Evolutionary conservation across 2,329 filamentous ascomycete species (phyloP), one percentile per base, ranked within the genome.

Genomic region (Stemphylium beticola): DNA sequence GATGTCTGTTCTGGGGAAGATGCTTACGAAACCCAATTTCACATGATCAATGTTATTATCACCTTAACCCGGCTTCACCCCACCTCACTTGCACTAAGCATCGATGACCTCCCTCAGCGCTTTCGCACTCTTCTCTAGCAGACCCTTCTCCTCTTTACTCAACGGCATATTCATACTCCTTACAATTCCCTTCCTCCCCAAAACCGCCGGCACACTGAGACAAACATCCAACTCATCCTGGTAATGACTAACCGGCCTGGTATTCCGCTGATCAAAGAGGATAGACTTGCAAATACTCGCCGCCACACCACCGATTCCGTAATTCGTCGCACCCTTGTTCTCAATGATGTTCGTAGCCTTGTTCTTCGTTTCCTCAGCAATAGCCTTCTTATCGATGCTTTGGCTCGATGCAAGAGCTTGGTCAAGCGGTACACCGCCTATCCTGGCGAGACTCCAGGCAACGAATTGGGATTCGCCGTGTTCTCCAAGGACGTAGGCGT

Each of bases 271-370:
- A 20, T 65, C 64, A 1, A 46, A 56, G 2, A 66, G 11, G 1
- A 66, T 52, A 6, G 45, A 55, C 34, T 56, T 62, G 18, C 62
- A 65, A 2, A 66, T 47, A 47, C 55, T 58, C 3, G 62, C 62
- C 2, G 53, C 57, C 1, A 66, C 64, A 4, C 58, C 64, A 0
- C 64, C 64, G 18, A 66, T 66, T 0, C 64, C 64, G 18, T 61
- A 65, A 20, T 66, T 65, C 0, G 64, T 66, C 0, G 59, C 58
- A 6, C 64, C 64, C 22, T 66, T 66, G 42, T 57, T 64, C 14
- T 61, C 49, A 6, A 64, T 65, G 4, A 66, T 64, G 14, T 14
- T 49, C 0, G 55, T 46, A 0, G 64, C 64, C 38, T 65, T 66
- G 2, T 60, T 61, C 32, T 55, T 64, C 3, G 55, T 60, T 7